These are phyloP conservation scores for Tuber brumale DNA, from an alignment of 495 filamentous ascomycete species.

Conservation along the genomic window DNA sequence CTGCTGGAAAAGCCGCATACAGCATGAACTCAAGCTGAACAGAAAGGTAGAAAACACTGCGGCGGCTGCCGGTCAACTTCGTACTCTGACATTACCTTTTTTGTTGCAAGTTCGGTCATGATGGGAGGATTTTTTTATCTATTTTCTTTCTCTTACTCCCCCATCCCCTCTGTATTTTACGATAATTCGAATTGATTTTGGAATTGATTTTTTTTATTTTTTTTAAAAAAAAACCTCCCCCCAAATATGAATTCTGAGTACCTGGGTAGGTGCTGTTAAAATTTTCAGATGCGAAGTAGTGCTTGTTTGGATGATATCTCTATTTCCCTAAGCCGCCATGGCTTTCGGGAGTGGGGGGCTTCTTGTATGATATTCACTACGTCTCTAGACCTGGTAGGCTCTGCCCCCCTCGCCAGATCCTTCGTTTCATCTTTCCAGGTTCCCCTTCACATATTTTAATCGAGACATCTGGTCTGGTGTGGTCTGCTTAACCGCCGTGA, in stretches of 20 bases:
- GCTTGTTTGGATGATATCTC: not conserved
- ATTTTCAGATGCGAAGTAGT: not conserved
- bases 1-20: not conserved
- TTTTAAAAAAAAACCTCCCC: too few species aligned
- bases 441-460: not conserved
- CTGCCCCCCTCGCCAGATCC: not conserved
- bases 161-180: not conserved
- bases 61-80: not conserved
- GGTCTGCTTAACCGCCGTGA: too few species aligned
- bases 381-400: too few species aligned
- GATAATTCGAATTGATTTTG: not conserved
- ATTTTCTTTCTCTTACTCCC: not conserved
- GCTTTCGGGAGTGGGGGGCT: not conserved
- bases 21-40: not conserved
- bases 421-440: not conserved
- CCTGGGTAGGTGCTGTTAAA: not conserved
- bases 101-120: not conserved
- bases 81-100: not conserved
- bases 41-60: not conserved
- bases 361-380: too few species aligned
- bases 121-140: not conserved
- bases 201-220: not conserved
- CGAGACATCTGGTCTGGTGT: not conserved
- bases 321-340: not conserved
- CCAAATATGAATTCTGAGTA: not conserved